phyloP scores from a whole-genome alignment of 2,329 filamentous ascomycete species.

The Trichoderma aggressivum region DNA sequence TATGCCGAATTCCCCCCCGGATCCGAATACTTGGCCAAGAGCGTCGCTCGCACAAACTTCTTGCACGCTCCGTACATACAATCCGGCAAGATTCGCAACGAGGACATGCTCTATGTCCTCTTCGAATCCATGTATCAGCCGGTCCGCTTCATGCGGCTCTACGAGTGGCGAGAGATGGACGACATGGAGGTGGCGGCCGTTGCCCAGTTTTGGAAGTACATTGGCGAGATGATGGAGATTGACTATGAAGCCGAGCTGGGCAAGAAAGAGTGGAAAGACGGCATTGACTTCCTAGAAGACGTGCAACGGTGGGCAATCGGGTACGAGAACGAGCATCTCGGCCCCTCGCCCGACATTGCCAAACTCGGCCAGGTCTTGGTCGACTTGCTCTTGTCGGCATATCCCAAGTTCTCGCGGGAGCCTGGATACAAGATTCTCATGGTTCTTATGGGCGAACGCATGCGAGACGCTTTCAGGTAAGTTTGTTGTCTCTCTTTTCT shows the following conservation, averaged over 20 bases:
- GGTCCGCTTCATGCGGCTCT: constrained; percentile 57
- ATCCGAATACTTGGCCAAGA: constrained; percentile 32
- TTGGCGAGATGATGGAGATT: constrained; percentile 69
- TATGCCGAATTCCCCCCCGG: constrained; percentile 31
- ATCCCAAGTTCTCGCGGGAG: constrained; percentile 45
- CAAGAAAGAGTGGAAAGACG: constrained; percentile 43
- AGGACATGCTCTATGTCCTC: constrained; percentile 40
- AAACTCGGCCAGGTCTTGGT: constrained; percentile 57
- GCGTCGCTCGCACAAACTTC: constrained; percentile 40
- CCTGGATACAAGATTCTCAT: constrained; percentile 50
- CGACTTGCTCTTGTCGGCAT: constrained; percentile 55
- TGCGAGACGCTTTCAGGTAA: constrained; percentile 64
- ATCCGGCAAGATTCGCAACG: constrained; percentile 35
- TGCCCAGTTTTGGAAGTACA: constrained; percentile 66
- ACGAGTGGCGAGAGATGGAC: constrained; percentile 67
- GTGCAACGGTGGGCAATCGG: constrained; percentile 45
- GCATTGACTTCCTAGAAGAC: constrained; percentile 51
- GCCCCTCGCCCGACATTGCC: constrained; percentile 47
- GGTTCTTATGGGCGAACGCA: constrained; percentile 60
- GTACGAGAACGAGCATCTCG: constrained; percentile 61
- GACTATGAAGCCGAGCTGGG: constrained; percentile 41
- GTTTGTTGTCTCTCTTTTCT: constrained; percentile 20
- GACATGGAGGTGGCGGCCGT: constrained; percentile 66
- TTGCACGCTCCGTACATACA: constrained; percentile 38
- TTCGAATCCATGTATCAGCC: constrained; percentile 65